Evolutionary conservation across 2,329 filamentous ascomycete species (phyloP).

Genomic region (Apiospora marii): DNA sequence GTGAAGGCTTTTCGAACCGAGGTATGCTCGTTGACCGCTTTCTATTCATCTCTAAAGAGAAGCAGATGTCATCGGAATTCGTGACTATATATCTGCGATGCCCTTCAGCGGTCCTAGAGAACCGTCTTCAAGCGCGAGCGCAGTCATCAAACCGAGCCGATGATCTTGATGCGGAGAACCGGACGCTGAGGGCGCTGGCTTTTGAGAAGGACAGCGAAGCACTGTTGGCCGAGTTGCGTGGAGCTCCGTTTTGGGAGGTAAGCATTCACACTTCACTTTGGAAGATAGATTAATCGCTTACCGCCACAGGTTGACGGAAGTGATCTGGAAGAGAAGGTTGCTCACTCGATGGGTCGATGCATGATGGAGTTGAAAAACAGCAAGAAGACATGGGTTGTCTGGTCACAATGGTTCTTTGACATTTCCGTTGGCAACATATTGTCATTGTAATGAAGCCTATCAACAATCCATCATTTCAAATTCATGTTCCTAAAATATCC

Average conservation of each 20-base stretch:
- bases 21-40: not conserved
- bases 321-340: not conserved
- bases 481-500: not conserved
- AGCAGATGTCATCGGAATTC: not conserved
- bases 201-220: not conserved
- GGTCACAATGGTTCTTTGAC: not conserved
- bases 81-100: not conserved
- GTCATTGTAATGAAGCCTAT: not conserved
- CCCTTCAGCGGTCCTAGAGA: not conserved
- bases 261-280: not conserved
- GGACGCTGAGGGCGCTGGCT: not conserved
- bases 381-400: not conserved
- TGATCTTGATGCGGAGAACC: not conserved
- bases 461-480: not conserved
- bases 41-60: not conserved
- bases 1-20: not conserved
- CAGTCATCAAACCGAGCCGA: not conserved
- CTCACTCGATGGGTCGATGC: not conserved
- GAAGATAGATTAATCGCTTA: not conserved
- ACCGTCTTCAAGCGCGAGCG: not conserved
- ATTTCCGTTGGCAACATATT: not conserved
- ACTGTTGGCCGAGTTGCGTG: not conserved
- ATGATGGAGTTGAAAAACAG: not conserved
- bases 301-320: not conserved
- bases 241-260: not conserved